A percentile compares a stretch with the other conserved stretches of the same genome.
Evolutionary conservation across 202 grass and related monocot genomes (phyloP).

Genomic region (Setaria italica): DNA sequence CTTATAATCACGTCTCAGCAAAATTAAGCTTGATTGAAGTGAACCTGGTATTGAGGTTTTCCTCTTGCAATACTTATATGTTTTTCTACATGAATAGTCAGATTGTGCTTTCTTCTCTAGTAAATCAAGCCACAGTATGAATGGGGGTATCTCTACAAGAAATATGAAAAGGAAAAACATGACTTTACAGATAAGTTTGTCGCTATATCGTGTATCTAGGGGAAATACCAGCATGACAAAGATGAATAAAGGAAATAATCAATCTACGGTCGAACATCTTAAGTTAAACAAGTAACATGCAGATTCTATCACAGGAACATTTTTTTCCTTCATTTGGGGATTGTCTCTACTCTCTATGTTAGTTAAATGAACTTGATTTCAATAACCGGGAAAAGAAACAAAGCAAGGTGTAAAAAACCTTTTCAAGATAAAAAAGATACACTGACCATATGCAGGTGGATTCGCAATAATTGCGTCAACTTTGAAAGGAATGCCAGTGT

Average conservation of each 20-base stretch:
- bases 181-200: background rate
- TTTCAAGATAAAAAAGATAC: slow-evolving; percentile 32
- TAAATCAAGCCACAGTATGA: background rate
- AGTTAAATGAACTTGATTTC: background rate
- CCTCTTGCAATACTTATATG: background rate
- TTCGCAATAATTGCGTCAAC: slow-evolving; percentile 94
- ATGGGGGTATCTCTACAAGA: slow-evolving; percentile 9
- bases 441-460: slow-evolving; percentile 89
- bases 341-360: background rate
- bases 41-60: background rate
- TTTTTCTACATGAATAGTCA: background rate
- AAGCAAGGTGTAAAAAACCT: slow-evolving; percentile 24
- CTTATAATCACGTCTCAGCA: too few relatives aligned
- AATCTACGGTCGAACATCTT: background rate
- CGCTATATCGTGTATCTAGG: background rate
- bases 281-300: background rate
- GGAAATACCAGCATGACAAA: background rate
- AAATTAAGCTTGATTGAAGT: too few relatives aligned
- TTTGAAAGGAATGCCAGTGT: slow-evolving; percentile 72
- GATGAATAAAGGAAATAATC: slow-evolving; percentile 10
- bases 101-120: too few relatives aligned
- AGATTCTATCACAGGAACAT: background rate
- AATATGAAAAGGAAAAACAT: slow-evolving; percentile 10
- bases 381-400: background rate
- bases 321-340: background rate